Conservation (phyloP, 306 rosid genomes). For the Rosa chinensis region DNA sequence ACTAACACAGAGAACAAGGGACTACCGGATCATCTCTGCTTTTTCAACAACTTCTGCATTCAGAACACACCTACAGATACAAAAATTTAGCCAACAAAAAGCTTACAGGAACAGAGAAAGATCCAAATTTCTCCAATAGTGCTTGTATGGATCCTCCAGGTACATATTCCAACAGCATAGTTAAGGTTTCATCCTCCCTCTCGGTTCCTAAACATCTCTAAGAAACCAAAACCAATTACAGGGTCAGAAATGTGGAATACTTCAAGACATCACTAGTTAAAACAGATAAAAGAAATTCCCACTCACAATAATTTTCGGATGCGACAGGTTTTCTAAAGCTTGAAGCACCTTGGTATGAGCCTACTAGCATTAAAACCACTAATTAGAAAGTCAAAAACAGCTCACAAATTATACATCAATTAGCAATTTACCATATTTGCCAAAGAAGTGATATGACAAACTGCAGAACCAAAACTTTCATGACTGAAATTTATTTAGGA, state of each 20-base stretch:
- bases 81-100: slow-evolving; percentile 23
- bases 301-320: slow-evolving; percentile 97
- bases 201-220: slow-evolving; percentile 93
- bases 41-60: slow-evolving; percentile 17
- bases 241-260: slow-evolving; percentile 27
- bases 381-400: slow-evolving; percentile 2
- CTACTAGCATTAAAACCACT: slow-evolving; percentile 48
- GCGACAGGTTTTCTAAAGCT: slow-evolving; percentile 87
- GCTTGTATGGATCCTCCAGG: slow-evolving; percentile 99
- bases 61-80: slow-evolving; percentile 16
- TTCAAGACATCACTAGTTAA: slow-evolving; percentile 11
- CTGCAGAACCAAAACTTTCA: not conserved
- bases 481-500: not conserved
- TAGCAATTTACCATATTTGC: not conserved
- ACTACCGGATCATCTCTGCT: not conserved
- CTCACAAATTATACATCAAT: not conserved
- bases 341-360: slow-evolving; percentile 86
- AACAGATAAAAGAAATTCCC: slow-evolving; percentile 31
- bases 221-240: slow-evolving; percentile 27
- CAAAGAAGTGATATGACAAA: not conserved
- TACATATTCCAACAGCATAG: slow-evolving; percentile 92
- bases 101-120: slow-evolving; percentile 95
- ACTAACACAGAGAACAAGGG: not conserved
- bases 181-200: slow-evolving; percentile 82
- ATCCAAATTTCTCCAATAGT: slow-evolving; percentile 90